phyloP scores from a whole-genome alignment of 352 stramenopile species.

The Phytopythium vexans region DNA sequence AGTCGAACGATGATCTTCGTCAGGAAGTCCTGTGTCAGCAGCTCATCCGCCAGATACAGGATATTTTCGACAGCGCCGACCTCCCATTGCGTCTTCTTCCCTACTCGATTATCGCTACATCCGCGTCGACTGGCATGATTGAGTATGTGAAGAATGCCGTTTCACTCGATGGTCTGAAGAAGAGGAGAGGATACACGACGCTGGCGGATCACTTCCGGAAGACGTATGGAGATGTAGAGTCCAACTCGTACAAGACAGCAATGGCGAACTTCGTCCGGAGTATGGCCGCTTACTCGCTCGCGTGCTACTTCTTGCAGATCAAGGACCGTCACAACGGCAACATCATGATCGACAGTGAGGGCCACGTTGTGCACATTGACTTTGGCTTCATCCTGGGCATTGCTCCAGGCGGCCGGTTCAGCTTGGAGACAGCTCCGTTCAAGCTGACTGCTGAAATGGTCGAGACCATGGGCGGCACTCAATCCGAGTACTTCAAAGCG shows the following conservation, averaged over 20 bases:
- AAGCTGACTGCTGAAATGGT: conserved; percentile 99
- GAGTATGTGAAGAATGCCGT: conserved; percentile 97
- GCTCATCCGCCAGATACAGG: conserved; percentile 94
- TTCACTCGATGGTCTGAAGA: conserved; percentile 96
- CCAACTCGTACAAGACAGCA: conserved; percentile 88
- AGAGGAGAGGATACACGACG: conserved; percentile 76
- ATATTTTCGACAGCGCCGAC: conserved; percentile 94
- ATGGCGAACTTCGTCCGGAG: conserved; percentile 96
- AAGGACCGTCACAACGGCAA: conserved; percentile 99
- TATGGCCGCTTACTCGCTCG: conserved; percentile 97
- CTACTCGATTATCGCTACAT: conserved; percentile 97
- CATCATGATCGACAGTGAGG: conserved; percentile 98
- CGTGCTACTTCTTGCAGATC: conserved; percentile 97
- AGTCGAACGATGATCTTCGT: conserved; percentile 97
- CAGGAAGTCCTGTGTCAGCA: conserved; percentile 98
- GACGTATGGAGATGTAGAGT: conserved; percentile 88
- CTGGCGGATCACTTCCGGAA: conserved; percentile 91
- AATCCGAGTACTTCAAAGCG: conserved; percentile 92
- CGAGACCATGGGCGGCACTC: conserved; percentile 93
- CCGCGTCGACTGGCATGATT: conserved; percentile 94
- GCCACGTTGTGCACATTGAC: conserved; percentile 99
- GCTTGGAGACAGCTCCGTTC: conserved; percentile 97
- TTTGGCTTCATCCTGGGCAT: conserved; percentile 99
- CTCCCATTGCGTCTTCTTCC: conserved; percentile 94
- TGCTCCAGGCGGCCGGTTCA: conserved; percentile 92